Conservation (phyloP, 2,329 filamentous ascomycete genomes). For the Akanthomyces muscarius region DNA sequence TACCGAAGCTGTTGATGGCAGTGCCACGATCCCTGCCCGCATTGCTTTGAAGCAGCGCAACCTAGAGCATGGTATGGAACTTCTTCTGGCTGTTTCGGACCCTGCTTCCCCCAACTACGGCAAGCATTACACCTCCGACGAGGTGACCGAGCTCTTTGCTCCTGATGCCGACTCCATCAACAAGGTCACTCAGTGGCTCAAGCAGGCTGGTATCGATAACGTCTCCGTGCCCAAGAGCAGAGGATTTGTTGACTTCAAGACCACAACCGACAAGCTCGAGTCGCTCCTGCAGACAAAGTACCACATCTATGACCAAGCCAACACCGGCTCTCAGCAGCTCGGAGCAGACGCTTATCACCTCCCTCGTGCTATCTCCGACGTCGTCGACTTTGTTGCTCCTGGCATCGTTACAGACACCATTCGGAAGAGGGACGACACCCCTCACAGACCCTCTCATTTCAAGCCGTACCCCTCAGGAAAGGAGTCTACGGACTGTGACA, state of each 20-base stretch:
- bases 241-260: constrained; percentile 34
- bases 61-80: constrained; percentile 10
- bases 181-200: constrained; percentile 50
- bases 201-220: constrained; percentile 47
- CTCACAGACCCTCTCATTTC: neutral
- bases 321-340: constrained; percentile 29
- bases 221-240: constrained; percentile 47
- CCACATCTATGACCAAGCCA: constrained; percentile 45
- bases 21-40: neutral
- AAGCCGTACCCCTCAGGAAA: neutral
- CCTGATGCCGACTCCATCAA: constrained; percentile 38
- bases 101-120: constrained; percentile 8
- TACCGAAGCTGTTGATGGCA: neutral
- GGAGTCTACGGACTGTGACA: constrained; percentile 36
- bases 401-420: constrained; percentile 25
- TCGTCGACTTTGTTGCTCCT: constrained; percentile 39
- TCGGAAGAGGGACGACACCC: neutral
- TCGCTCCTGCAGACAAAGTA: constrained; percentile 49
- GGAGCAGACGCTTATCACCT: constrained; percentile 36
- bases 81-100: constrained; percentile 9
- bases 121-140: constrained; percentile 12
- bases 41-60: constrained; percentile 15
- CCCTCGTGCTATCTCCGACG: constrained; percentile 31
- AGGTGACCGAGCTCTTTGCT: neutral
- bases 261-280: constrained; percentile 34